Evolutionary conservation across 257 asterid genomes (phyloP).

Genomic region (Coffea eugenioides): DNA sequence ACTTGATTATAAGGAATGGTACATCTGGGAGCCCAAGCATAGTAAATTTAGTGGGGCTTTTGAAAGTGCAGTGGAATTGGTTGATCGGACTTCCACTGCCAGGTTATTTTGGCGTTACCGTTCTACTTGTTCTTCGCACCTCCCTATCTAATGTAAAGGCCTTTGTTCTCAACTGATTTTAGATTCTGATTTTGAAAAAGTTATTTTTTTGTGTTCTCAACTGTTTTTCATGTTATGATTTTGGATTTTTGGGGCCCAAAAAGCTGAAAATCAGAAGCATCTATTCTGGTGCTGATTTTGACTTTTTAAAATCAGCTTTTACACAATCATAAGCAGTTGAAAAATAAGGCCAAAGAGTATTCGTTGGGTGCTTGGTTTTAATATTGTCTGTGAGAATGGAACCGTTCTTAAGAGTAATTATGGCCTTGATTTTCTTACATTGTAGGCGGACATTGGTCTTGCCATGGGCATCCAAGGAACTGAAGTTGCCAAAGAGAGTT

Average conservation of each 20-base stretch:
- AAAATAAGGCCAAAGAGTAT: not conserved
- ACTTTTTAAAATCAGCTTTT: too few relatives aligned
- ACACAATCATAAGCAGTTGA: too few relatives aligned
- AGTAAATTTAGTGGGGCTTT: not conserved
- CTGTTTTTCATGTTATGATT: too few relatives aligned
- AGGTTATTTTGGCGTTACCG: not conserved
- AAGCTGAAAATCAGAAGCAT: too few relatives aligned
- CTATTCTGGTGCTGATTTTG: too few relatives aligned
- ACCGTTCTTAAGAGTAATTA: not conserved
- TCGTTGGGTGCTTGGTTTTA: not conserved
- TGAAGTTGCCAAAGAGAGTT: constrained; percentile 98
- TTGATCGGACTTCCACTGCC: not conserved
- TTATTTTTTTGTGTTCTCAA: too few relatives aligned
- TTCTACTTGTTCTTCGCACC: not conserved
- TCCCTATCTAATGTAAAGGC: not conserved
- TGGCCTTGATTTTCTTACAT: constrained; percentile 16
- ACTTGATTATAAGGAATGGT: not conserved
- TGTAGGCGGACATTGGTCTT: constrained; percentile 96
- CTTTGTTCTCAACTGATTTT: too few relatives aligned
- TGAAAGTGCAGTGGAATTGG: not conserved
- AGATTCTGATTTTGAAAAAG: too few relatives aligned
- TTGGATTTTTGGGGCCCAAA: too few relatives aligned
- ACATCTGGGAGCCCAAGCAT: not conserved
- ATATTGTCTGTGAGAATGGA: not conserved
- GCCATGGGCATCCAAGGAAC: constrained; percentile 99